These are phyloP conservation scores for Pistacia vera DNA, from an alignment of 345 rosid genomes.

Conservation along the genomic window DNA sequence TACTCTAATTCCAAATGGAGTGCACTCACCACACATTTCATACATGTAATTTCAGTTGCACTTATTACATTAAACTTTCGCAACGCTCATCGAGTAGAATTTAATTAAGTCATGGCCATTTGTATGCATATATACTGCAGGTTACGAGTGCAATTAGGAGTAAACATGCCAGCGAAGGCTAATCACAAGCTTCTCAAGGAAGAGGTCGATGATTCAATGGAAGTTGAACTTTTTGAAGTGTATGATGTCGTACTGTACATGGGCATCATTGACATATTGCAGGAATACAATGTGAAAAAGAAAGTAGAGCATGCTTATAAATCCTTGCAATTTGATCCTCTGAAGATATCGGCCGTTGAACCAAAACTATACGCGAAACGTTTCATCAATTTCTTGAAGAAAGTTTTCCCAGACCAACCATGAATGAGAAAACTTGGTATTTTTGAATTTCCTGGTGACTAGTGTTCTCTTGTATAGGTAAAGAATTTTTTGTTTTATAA, in stretches of 20 bases:
- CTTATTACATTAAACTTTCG: background rate
- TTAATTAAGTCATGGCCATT: background rate
- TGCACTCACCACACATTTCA: no score
- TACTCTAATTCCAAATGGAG: no score
- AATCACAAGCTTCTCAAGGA: slow-evolving; percentile 54
- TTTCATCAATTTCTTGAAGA: slow-evolving; percentile 68
- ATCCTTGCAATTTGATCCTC: slow-evolving; percentile 65
- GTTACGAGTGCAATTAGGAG: slow-evolving; percentile 89
- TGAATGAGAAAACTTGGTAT: background rate
- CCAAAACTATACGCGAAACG: slow-evolving; percentile 72
- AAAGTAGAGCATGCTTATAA: slow-evolving; percentile 74
- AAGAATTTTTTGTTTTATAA: background rate
- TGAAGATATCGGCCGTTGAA: slow-evolving; percentile 63
- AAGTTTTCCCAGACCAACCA: slow-evolving; percentile 57
- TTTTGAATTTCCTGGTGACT: background rate
- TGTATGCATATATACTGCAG: slow-evolving; percentile 30
- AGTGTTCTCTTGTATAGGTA: slow-evolving; percentile 11
- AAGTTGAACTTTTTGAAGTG: slow-evolving; percentile 80
- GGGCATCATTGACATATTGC: slow-evolving; percentile 90
- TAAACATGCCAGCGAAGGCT: slow-evolving; percentile 97
- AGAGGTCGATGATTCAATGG: slow-evolving; percentile 50
- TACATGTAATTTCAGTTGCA: background rate
- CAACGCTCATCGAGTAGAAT: background rate
- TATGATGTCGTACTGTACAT: slow-evolving; percentile 89
- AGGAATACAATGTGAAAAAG: slow-evolving; percentile 80